phyloP scores from a whole-genome alignment of 2,329 filamentous ascomycete species.

The Monosporascus sp. region DNA sequence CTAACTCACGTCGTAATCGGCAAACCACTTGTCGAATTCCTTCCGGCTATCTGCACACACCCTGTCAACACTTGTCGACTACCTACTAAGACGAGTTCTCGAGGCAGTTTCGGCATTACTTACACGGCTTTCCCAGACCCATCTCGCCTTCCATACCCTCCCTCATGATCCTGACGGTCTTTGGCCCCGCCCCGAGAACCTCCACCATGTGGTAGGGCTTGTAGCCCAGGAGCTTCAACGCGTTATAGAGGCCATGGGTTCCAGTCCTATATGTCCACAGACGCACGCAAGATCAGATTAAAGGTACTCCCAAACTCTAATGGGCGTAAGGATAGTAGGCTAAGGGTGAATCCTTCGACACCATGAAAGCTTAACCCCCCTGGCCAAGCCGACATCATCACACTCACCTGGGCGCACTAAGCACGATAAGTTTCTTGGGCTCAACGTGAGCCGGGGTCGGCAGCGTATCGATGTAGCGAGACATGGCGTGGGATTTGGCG shows the following conservation, averaged over 20 bases:
- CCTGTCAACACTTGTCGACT: neutral
- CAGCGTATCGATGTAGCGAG: constrained; percentile 30
- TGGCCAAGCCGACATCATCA: neutral
- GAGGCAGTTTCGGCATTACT: constrained; percentile 4
- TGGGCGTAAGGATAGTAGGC: too few relatives aligned
- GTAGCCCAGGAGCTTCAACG: constrained; percentile 30
- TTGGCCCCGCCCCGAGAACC: constrained; percentile 15
- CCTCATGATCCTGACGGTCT: constrained; percentile 20
- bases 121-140: constrained; percentile 24
- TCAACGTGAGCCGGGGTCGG: constrained; percentile 24
- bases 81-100: neutral
- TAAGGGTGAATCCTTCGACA: too few relatives aligned
- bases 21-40: constrained; percentile 37
- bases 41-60: constrained; percentile 20
- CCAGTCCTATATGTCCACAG: constrained; percentile 24
- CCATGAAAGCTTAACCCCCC: too few relatives aligned
- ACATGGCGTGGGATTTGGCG: constrained; percentile 17
- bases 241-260: constrained; percentile 30
- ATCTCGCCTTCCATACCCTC: constrained; percentile 28
- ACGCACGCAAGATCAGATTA: neutral
- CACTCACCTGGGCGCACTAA: constrained; percentile 32
- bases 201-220: constrained; percentile 33
- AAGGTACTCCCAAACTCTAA: too few relatives aligned
- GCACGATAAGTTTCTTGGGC: constrained; percentile 31
- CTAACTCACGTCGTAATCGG: constrained; percentile 30